Conservation (phyloP, 768 basidiomycete genomes). For the Russula vinacea region DNA sequence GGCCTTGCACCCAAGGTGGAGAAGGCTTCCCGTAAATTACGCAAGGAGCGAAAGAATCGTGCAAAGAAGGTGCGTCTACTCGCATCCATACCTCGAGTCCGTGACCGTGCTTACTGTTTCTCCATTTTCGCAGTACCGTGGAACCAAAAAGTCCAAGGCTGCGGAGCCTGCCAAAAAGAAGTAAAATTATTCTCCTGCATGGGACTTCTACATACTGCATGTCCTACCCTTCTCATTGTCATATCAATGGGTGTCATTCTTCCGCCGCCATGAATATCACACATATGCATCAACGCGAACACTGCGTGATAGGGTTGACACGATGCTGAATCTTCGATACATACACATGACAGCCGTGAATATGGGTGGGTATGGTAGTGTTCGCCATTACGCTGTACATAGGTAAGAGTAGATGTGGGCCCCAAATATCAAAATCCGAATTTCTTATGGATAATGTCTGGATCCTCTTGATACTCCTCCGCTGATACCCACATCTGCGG, state of each 20-base stretch:
- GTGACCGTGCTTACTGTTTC: background rate
- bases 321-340: conserved; percentile 5
- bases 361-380: conserved; percentile 28
- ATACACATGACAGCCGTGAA: conserved; percentile 22
- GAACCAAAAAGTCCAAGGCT: conserved; percentile 94
- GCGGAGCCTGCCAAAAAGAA: conserved; percentile 91
- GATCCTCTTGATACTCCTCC: conserved; percentile 99
- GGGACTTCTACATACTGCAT: conserved; percentile 39
- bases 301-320: conserved; percentile 16
- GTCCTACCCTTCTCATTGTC: conserved; percentile 38
- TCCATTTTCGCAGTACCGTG: conserved; percentile 68
- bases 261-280: conserved; percentile 36
- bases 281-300: conserved; percentile 32
- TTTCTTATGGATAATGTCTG: conserved; percentile 97
- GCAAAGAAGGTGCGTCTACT: conserved; percentile 85
- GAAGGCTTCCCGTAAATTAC: conserved; percentile 91
- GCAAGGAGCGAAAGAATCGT: conserved; percentile 99
- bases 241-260: conserved; percentile 44
- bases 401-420: conserved; percentile 22
- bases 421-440: conserved; percentile 61
- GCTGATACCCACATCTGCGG: conserved; percentile 98
- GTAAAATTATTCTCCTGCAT: conserved; percentile 47
- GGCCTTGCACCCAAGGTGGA: conserved; percentile 75
- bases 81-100: background rate
- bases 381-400: conserved; percentile 19